phyloP scores from a whole-genome alignment of 257 asterid genomes.

The Forsythia viridissima region DNA sequence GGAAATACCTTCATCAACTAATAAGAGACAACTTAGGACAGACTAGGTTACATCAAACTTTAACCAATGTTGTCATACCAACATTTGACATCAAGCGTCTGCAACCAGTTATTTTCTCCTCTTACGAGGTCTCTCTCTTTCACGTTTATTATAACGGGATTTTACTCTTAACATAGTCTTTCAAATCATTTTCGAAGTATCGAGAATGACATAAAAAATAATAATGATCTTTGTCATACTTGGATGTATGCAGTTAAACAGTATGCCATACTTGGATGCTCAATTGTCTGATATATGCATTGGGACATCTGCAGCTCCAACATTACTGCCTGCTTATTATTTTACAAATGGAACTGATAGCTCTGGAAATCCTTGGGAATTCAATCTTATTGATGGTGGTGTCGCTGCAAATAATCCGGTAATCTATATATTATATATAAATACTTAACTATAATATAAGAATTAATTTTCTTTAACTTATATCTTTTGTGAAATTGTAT shows the following conservation, averaged over 20 bases:
- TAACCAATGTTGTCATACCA: conserved; percentile 54
- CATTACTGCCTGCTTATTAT: conserved; percentile 52
- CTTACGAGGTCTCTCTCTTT: conserved; percentile 35
- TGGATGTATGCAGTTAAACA: conserved; percentile 34
- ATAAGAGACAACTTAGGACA: conserved; percentile 39
- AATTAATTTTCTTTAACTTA: no score
- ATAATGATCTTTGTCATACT: no score
- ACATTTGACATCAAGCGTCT: conserved; percentile 51
- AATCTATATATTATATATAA: no score
- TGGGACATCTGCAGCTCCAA: conserved; percentile 66
- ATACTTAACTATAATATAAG: no score
- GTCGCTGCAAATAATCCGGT: conserved; percentile 69
- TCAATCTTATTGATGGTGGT: conserved; percentile 65
- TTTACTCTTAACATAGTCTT: conserved; percentile 16
- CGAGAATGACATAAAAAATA: no score
- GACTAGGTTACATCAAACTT: conserved; percentile 41
- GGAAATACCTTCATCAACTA: conserved; percentile 37
- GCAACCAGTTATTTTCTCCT: conserved; percentile 55
- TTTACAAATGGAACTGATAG: conserved; percentile 38
- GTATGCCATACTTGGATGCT: conserved; percentile 39
- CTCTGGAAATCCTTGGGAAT: conserved; percentile 45
- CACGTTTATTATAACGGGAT: no score
- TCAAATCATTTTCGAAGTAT: no score
- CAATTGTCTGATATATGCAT: conserved; percentile 60
- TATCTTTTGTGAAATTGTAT: no score